phyloP scores from a whole-genome alignment of 495 filamentous ascomycete species.

The Penicillium coprophilum region DNA sequence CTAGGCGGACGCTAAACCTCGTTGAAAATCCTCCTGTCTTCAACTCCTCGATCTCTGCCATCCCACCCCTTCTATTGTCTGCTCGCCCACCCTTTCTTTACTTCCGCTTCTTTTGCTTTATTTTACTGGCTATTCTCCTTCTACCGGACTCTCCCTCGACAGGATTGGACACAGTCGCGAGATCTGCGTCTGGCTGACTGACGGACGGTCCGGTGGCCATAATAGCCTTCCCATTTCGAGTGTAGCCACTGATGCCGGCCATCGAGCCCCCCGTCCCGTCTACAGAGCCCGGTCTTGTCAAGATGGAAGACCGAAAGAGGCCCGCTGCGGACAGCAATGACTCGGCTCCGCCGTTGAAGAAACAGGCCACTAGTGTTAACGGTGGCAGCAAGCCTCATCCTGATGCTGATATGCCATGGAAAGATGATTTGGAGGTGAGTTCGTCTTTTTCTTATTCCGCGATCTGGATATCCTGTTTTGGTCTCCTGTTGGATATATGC shows the following conservation, averaged over 20 bases:
- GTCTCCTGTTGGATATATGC: conserved; percentile 1
- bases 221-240: conserved; percentile 37
- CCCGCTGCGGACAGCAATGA: conserved; percentile 76
- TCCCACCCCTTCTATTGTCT: conserved; percentile 25
- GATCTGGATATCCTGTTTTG: background rate
- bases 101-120: conserved; percentile 13
- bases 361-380: conserved; percentile 73
- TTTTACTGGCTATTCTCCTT: background rate
- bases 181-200: conserved; percentile 36
- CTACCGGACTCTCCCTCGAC: conserved; percentile 14
- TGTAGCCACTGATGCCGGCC: conserved; percentile 74
- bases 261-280: conserved; percentile 69
- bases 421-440: conserved; percentile 88
- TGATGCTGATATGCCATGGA: conserved; percentile 77
- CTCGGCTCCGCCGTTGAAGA: conserved; percentile 78
- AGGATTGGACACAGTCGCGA: conserved; percentile 34
- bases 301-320: conserved; percentile 98
- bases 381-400: conserved; percentile 69
- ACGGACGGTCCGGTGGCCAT: conserved; percentile 45
- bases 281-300: conserved; percentile 70
- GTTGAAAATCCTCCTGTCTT: conserved; percentile 45
- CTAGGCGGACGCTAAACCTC: conserved; percentile 32
- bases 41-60: conserved; percentile 29
- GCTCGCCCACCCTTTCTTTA: conserved; percentile 1
- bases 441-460: conserved; percentile 5